These are phyloP conservation scores for Solanum hybrid DNA, from an alignment of 305 asterid genomes.

Conservation along the genomic window DNA sequence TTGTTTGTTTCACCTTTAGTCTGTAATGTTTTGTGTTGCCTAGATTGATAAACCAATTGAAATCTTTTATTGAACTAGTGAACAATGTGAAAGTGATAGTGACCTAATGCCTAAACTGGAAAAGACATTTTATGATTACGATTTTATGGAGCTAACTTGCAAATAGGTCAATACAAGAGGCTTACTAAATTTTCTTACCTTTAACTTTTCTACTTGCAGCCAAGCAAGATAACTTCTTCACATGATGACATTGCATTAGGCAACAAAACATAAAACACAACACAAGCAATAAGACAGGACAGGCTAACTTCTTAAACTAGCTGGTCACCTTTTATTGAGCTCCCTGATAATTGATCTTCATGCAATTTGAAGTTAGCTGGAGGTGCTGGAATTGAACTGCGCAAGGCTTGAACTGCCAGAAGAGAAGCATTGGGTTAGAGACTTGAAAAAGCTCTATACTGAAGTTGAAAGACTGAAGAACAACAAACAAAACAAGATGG, in stretches of 20 bases:
- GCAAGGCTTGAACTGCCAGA: slow-evolving; percentile 62
- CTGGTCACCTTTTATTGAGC: slow-evolving; percentile 69
- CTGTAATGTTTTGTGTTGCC: background rate
- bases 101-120: background rate
- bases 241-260: background rate
- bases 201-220: background rate
- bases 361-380: slow-evolving; percentile 67
- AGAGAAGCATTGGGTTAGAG: slow-evolving; percentile 5
- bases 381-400: slow-evolving; percentile 76
- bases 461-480: background rate
- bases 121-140: background rate
- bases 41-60: background rate
- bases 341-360: slow-evolving; percentile 83
- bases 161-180: background rate
- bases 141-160: background rate
- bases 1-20: background rate
- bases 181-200: background rate
- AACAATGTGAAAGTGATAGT: background rate
- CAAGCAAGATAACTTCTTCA: background rate
- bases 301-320: background rate
- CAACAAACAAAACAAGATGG: background rate
- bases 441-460: background rate
- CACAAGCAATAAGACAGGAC: slow-evolving; percentile 2
- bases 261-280: background rate
- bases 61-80: background rate